phyloP scores from a whole-genome alignment of 2,329 filamentous ascomycete genomes.

The Colletotrichum chlorophyti region DNA sequence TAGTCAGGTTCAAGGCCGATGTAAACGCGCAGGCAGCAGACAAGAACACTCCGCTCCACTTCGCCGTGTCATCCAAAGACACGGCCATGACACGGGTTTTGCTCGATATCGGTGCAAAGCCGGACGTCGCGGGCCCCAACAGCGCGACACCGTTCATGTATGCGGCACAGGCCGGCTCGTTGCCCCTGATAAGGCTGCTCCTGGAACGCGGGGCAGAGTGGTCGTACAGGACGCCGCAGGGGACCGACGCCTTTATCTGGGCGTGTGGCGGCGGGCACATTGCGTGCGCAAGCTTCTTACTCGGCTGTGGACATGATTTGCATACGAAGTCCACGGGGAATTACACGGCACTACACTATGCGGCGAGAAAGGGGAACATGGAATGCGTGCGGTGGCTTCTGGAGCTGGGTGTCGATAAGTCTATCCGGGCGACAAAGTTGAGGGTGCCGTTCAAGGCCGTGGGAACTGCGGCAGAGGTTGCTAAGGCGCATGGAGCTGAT shows the following conservation, averaged over 20 bases:
- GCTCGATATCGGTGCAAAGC: neutral
- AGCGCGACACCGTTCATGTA: conserved; percentile 7
- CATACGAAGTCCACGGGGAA: neutral
- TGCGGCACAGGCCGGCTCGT: neutral
- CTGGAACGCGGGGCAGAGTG: neutral
- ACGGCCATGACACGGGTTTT: conserved; percentile 5
- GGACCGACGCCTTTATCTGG: conserved; percentile 2
- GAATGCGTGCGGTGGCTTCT: conserved; percentile 15
- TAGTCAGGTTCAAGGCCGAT: conserved; percentile 1
- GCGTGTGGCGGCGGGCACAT: neutral
- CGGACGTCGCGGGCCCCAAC: neutral
- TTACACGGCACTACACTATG: conserved; percentile 22
- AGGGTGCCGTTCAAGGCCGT: conserved; percentile 1
- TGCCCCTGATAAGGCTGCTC: conserved; percentile 9
- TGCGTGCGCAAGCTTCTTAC: conserved; percentile 5
- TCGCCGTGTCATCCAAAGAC: conserved; percentile 1
- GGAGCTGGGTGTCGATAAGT: conserved; percentile 20
- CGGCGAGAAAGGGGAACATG: neutral
- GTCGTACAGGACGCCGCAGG: conserved; percentile 5
- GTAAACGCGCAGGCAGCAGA: neutral
- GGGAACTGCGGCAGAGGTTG: conserved; percentile 19
- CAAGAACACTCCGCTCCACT: conserved; percentile 7
- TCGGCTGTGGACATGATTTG: conserved; percentile 2
- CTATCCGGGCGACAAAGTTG: neutral
- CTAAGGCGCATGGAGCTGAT: conserved; percentile 3